Base-by-base conservation (phyloP, 495 filamentous ascomycete genomes). In the Penicillium lagena region DNA sequence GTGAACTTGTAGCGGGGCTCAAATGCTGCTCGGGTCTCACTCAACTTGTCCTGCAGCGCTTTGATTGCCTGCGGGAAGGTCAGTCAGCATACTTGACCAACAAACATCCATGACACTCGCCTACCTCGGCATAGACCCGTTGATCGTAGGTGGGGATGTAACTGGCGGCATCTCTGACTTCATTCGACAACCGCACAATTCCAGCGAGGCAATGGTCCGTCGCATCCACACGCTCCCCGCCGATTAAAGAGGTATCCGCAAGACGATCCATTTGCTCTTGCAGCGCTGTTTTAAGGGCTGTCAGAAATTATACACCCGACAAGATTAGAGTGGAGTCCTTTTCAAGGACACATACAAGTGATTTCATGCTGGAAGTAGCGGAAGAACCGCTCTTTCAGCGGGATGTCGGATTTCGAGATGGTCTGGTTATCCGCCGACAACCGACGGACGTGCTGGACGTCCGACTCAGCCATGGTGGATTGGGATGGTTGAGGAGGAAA, bases 101-200 rank as follows among this genome's bases (percentile, higher is more conserved):
- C 7, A 8, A 9, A 7, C 15, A 4, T 4, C 9, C 30, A 12
- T 35, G 4, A 27, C 7, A 40, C 29, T 15, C 34, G 45, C 60
- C 27, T 69, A 86, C 85, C 52, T 86, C 81, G 29, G 78, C 71
- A 56, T 87, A 90, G 13, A 80, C 79, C 47, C 85, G 72, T 57
- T 89, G 86, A 45, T 91, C 87, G 53, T 89, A 87, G 4, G 85
- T 77, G 7, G 87, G 85, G 22, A 90, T 73, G 44, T 81, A 83
- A 47, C 72, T 75, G 1, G 80, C 76, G 7, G 81, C 76, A 66
- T 86, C 82, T 50, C 80, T 80, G 55, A 89, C 77, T 43, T 84
- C 77, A 45, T 79, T 75, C 1, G 83, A 85, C 12, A 90, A 72
- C 33, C 75, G 70, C 13, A 78, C 73, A 42, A 90, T 86, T 12